These are phyloP conservation scores for Penicillium freii DNA, from an alignment of 2,329 filamentous ascomycete genomes.

Conservation along the genomic window DNA sequence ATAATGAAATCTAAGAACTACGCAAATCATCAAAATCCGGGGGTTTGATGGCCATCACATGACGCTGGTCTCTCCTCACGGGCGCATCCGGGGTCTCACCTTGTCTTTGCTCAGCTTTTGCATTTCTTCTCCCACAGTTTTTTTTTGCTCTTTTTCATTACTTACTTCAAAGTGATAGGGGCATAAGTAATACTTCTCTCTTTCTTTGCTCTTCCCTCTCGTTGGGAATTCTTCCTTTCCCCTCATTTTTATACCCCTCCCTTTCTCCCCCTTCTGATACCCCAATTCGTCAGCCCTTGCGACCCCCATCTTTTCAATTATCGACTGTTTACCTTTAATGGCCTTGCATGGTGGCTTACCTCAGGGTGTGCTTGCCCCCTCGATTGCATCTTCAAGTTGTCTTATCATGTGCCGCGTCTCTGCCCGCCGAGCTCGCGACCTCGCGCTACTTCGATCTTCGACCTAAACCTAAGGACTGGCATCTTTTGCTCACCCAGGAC, in stretches of 20 bases:
- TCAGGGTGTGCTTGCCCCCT: slow-evolving; percentile 25
- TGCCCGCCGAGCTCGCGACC: slow-evolving; percentile 29
- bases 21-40: slow-evolving; percentile 4
- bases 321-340: slow-evolving; percentile 22
- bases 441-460: slow-evolving; percentile 29
- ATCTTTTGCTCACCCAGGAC: slow-evolving; percentile 13
- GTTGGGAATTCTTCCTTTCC: slow-evolving; percentile 1
- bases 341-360: slow-evolving; percentile 29
- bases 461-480: slow-evolving; percentile 11
- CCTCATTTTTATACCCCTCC: slow-evolving; percentile 11
- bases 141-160: neutral
- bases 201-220: slow-evolving; percentile 10
- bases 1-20: neutral
- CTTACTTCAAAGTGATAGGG: neutral
- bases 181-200: neutral
- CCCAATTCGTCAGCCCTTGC: slow-evolving; percentile 20
- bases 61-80: slow-evolving; percentile 20
- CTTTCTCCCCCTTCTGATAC: slow-evolving; percentile 20
- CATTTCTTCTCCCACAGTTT: neutral
- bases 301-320: slow-evolving; percentile 23
- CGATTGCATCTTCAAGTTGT: slow-evolving; percentile 21
- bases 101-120: slow-evolving; percentile 5
- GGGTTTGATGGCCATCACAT: slow-evolving; percentile 23
- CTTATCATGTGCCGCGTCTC: slow-evolving; percentile 36
- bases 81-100: slow-evolving; percentile 21